Evolutionary conservation across 176 grass and related monocot genomes (phyloP).

Genomic region (Cenchrus americanus): DNA sequence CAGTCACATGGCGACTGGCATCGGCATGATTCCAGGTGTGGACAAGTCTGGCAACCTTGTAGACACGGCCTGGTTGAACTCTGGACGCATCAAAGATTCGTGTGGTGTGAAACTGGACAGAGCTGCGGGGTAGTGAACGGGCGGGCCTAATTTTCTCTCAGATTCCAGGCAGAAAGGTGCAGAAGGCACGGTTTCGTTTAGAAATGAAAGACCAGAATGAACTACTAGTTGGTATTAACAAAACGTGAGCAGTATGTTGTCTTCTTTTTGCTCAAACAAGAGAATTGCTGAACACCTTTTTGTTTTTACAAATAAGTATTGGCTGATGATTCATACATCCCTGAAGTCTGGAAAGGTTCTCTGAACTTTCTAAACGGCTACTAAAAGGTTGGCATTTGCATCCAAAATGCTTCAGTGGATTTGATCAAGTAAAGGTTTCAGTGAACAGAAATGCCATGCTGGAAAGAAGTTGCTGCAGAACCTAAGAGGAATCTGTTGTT

Average conservation of each 20-base stretch:
- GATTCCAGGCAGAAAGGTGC: conserved; percentile 7
- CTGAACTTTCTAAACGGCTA: not conserved
- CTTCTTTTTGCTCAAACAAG: not conserved
- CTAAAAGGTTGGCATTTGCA: not conserved
- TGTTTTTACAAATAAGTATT: not conserved
- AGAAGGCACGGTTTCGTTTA: conserved; percentile 26
- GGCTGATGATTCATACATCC: not conserved
- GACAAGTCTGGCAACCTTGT: not conserved
- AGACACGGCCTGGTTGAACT: not conserved
- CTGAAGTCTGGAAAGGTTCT: conserved; percentile 15
- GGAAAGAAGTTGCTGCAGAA: not conserved
- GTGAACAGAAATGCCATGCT: not conserved
- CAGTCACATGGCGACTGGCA: not conserved
- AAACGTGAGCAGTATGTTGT: conserved; percentile 8
- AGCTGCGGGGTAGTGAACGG: not conserved
- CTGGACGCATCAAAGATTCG: not conserved
- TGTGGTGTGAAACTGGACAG: conserved; percentile 28
- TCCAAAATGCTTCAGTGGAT: not conserved
- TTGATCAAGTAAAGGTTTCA: not conserved
- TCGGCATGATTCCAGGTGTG: conserved; percentile 25
- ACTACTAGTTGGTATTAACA: not conserved
- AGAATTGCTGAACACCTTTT: not conserved
- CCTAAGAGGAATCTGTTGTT: not conserved
- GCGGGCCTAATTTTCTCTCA: not conserved
- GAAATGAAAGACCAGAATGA: conserved; percentile 14